Evolutionary conservation across 257 asterid species (phyloP).

Genomic region (Rehmannia glutinosa): DNA sequence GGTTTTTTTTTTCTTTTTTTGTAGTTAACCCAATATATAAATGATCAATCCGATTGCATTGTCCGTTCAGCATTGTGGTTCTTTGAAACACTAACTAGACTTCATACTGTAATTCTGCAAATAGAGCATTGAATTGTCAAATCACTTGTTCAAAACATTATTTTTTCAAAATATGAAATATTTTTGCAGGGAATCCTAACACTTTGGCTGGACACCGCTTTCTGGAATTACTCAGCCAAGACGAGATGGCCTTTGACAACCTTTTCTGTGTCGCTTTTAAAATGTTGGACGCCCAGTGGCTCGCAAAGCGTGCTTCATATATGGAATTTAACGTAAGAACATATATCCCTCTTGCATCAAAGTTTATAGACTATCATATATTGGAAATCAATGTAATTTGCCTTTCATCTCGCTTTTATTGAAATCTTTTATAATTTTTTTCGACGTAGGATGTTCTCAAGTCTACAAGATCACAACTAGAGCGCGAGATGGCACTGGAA

Average conservation of each 20-base stretch:
- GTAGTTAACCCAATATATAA: no score
- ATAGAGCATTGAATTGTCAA: no score
- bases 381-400: neutral
- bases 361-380: neutral
- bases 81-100: neutral
- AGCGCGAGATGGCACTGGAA: slow-evolving; percentile 76
- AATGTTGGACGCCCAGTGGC: slow-evolving; percentile 94
- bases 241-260: slow-evolving; percentile 89
- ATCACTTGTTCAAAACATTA: neutral
- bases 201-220: slow-evolving; percentile 67
- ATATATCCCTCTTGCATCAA: neutral
- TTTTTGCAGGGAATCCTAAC: slow-evolving; percentile 58
- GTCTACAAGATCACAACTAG: slow-evolving; percentile 73
- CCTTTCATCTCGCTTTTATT: neutral
- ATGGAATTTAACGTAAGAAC: slow-evolving; percentile 86
- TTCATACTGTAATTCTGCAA: no score
- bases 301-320: slow-evolving; percentile 82
- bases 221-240: slow-evolving; percentile 54
- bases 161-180: neutral
- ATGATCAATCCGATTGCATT: neutral
- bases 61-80: no score
- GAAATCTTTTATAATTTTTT: neutral
- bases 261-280: slow-evolving; percentile 87
- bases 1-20: no score
- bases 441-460: slow-evolving; percentile 71